Evolutionary conservation across 1,284 basidiomycete genomes (phyloP), one percentile per base, ranked within the genome.

Genomic region (Albatrellus sp.): DNA sequence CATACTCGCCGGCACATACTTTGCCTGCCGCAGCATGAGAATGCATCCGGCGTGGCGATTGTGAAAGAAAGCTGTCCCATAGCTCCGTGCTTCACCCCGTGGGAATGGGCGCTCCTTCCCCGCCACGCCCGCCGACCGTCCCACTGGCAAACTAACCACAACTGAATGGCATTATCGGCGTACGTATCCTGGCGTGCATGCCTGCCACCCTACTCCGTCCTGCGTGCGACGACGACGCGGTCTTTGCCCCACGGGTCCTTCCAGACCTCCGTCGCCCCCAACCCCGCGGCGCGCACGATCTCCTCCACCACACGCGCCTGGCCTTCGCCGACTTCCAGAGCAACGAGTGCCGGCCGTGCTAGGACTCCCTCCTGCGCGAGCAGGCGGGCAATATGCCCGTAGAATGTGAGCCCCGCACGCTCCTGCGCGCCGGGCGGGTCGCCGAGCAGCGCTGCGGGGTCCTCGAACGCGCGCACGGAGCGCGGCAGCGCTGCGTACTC

Each of bases 391-490:
- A 94, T 89, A 37, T 70, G 66, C 45, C 71, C 72, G 62, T 93
- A 94, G 63, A 90, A 92, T 16, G 73, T 66, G 42, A 92, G 70
- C 0, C 88, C 90, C 49, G 75, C 63, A 17, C 45, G 40, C 19
- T 44, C 44, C 6, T 47, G 44, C n/a, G 47, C 29, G 10, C 50
- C 47, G 3, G 56, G 52, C n/a, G 66, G 67, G 49, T 88, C 87
- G 6, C 87, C 91, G 24, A 91, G 69, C 17, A 97, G 72, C 2
- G 92, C 91, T 12, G 67, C 68, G 12, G 69, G 72, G 60, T 92
- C 88, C 62, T 97, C 93, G 57, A 75, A 88, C 44, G 74, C 68
- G 39, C 65, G 74, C 39, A 97, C 91, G 33, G 77, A 81, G 14
- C 57, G 49, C 3, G 82, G 73, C 19, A 94, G 72, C 12, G 57